Conservation (phyloP, 129 eudicot genomes). For the Erigeron canadensis region DNA sequence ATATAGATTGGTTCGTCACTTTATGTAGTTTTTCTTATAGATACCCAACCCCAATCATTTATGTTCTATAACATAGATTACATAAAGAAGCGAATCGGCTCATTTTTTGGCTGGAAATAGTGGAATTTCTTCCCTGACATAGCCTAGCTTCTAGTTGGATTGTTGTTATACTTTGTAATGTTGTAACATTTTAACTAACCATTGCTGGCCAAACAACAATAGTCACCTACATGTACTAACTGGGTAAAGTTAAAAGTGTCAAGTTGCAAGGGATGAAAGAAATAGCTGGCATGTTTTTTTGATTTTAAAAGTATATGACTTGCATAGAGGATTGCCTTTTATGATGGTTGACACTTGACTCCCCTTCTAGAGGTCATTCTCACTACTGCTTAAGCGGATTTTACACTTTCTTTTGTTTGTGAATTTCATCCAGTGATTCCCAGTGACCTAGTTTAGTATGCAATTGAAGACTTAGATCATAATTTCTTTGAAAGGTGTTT, state of each 20-base stretch:
- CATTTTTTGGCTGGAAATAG: background rate
- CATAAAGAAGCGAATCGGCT: constrained; percentile 14
- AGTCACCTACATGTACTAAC: background rate
- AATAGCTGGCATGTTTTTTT: background rate
- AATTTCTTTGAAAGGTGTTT: background rate
- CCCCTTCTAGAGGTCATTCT: background rate
- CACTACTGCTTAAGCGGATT: constrained; percentile 7
- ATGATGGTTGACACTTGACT: background rate
- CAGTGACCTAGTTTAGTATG: background rate
- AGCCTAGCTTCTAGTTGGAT: background rate
- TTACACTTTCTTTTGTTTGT: background rate
- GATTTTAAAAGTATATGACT: background rate
- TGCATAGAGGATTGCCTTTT: background rate
- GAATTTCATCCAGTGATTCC: background rate
- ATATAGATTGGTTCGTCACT: constrained; percentile 10
- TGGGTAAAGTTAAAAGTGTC: background rate
- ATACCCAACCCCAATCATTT: background rate
- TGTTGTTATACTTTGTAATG: background rate
- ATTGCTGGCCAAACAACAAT: background rate
- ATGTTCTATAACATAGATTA: constrained; percentile 3
- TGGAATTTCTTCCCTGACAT: background rate
- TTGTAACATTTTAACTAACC: background rate
- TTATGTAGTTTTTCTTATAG: background rate
- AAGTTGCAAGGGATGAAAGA: background rate
- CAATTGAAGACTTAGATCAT: background rate